These are phyloP conservation scores for Melaleuca alternifolia DNA, from an alignment of 345 rosid species.

Conservation along the genomic window DNA sequence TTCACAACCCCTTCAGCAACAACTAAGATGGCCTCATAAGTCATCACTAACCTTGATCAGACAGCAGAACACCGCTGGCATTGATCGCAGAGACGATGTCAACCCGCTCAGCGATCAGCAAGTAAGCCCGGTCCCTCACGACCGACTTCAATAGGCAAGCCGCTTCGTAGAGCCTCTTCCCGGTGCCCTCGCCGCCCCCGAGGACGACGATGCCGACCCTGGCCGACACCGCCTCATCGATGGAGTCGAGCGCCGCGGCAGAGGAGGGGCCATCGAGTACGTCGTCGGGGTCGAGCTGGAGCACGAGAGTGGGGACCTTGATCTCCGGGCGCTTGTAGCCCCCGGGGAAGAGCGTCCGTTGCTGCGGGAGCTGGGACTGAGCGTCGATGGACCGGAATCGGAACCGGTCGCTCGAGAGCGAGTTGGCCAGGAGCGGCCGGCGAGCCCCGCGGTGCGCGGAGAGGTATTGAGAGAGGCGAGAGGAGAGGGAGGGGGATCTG, in stretches of 20 bases:
- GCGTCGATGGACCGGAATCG: background rate
- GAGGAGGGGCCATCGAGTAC: conserved; percentile 14
- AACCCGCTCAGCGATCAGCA: conserved; percentile 74
- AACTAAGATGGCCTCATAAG: background rate
- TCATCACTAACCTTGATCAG: conserved; percentile 59
- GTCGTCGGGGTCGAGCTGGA: conserved; percentile 55
- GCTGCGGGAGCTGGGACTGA: conserved; percentile 17
- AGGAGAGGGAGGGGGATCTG: background rate
- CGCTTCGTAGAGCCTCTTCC: conserved; percentile 56
- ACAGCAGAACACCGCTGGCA: conserved; percentile 87
- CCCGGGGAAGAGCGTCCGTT: conserved; percentile 79
- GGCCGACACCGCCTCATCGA: conserved; percentile 62
- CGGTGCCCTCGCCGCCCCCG: conserved; percentile 47
- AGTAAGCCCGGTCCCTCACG: conserved; percentile 69
- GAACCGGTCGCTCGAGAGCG: conserved; percentile 14
- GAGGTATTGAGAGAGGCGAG: conserved; percentile 12
- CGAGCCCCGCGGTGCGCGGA: conserved; percentile 17
- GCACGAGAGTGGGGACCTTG: conserved; percentile 61
- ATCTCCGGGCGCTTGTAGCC: conserved; percentile 89
- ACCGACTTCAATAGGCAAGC: conserved; percentile 78
- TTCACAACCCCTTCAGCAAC: background rate
- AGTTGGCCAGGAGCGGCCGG: conserved; percentile 20
- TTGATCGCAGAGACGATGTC: conserved; percentile 80
- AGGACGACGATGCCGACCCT: conserved; percentile 74
- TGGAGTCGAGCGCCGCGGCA: conserved; percentile 34